Evolutionary conservation across 495 filamentous ascomycete genomes (phyloP), one percentile per base, ranked within the genome.

Genomic region (Glonium stellatum): DNA sequence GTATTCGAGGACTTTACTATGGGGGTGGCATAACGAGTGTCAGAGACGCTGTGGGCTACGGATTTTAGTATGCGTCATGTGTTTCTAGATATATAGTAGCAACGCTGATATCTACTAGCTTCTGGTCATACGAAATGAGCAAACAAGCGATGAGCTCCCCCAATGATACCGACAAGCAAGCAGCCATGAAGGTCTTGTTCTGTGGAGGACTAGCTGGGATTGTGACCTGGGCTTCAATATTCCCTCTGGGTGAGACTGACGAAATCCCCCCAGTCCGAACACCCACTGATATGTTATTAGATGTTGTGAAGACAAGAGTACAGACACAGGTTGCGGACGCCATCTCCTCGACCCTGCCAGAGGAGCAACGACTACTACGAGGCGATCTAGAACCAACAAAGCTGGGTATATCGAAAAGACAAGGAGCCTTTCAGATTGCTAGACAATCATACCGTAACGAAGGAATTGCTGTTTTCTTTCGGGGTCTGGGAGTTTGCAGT

Each of bases 161-260:
- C 5, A 65, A 75, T 42, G 73, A 82, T 31, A 72, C 70, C 15
- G 65, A 71, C 31, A 74, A 70, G 11, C 67, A 77, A 42, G 76
- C 82, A 31, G 79, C 85, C 4, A 61, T 83, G 18, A 85, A 86
- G 58, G 79, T 90, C 12, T 70, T 96, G 34, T 73, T 95, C 1
- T 92, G 88, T 61, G 90, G 92, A 46, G 91, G 91, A 11, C 68
- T 96, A 50, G 91, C 92, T 6, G 92, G 91, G 1, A 78, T 93
- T 34, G 80, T 86, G 18, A 92, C 88, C 0, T 96, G 91, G 91
- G 79, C 84, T 10, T 90, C 87, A 44, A 82, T 96, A 18, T 96
- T 93, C 63, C 91, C 91, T 15, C 69, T 96, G 39, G 71, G 71
- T 73, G 63, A 12, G 44, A 55, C n/a, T 19, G 21, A 5, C 21